phyloP scores from a whole-genome alignment of 2,329 filamentous ascomycete genomes.

The Talaromyces sp. region DNA sequence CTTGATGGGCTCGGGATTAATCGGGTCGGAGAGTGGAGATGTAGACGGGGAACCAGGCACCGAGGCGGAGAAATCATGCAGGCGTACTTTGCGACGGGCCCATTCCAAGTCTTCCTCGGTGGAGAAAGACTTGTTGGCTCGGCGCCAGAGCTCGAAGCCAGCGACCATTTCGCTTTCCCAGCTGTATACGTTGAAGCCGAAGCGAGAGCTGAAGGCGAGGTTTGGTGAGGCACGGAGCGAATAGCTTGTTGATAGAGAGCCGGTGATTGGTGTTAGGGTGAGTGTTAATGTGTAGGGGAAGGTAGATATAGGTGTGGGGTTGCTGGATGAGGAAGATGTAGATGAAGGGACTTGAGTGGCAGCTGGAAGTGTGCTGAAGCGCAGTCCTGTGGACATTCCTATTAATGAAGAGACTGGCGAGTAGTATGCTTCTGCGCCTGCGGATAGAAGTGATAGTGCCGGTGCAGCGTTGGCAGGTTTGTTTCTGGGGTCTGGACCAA shows the following conservation, averaged over 20 bases:
- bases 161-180: conserved; percentile 94
- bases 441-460: conserved; percentile 79
- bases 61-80: conserved; percentile 28
- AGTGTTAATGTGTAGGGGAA: conserved; percentile 93
- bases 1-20: conserved; percentile 13
- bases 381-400: conserved; percentile 82
- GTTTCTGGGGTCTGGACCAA: conserved; percentile 66
- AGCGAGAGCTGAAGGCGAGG: conserved; percentile 82
- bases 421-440: conserved; percentile 93
- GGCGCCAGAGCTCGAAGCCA: conserved; percentile 90
- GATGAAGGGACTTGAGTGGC: conserved; percentile 31
- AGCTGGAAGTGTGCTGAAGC: conserved; percentile 83
- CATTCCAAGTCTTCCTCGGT: conserved; percentile 49
- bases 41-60: conserved; percentile 20
- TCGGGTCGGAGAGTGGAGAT: conserved; percentile 21
- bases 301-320: conserved; percentile 58
- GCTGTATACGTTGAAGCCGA: conserved; percentile 97
- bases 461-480: conserved; percentile 49
- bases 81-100: conserved; percentile 41
- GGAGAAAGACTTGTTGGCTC: conserved; percentile 38
- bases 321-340: conserved; percentile 26
- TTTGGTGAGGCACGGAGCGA: conserved; percentile 83
- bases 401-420: conserved; percentile 92
- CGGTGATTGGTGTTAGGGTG: conserved; percentile 92
- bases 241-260: conserved; percentile 87